Base-by-base conservation (phyloP, 805 yeast species). In the Saturnispora kantuleensis region DNA sequence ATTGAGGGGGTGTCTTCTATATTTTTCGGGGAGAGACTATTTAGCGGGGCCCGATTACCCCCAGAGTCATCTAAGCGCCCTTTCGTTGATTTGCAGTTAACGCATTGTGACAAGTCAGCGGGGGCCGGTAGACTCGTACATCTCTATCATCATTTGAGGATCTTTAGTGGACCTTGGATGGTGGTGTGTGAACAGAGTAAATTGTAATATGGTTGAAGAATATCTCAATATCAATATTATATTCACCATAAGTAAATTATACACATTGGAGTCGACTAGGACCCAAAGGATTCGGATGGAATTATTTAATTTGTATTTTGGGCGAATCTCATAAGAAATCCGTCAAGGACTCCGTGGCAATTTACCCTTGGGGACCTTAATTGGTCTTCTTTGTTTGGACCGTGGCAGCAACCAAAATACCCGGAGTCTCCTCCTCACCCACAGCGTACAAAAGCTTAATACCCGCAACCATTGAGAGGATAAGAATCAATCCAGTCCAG, bases 91-190 rank as follows among this genome's bases (percentile, higher is more conserved):
- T 36, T 70, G 64, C 62, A 58, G 35, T 40, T 16, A 12, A 40
- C 31, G n/a, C 32, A 21, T 40, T 31, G 26, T 28, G 12, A 49
- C 50, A 36, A 34, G 29, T 39, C 31, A 15, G 63, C 65, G 65
- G 73, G 84, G 84, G 84, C 81, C 73, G 85, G 85, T 68, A 71
- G 83, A 65, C 69, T 81, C 73, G 42, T 64, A 77, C 79, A 77
- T 57, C 42, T 51, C 63, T 31, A 17, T 15, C 13, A 15, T 13
- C n/a, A 10, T 36, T 12, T 39, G 17, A 21, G 11, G 11, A 33
- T 12, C 15, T n/a, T 11, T 29, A 28, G 11, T n/a, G 13, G 26
- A 7, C 10, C 26, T 37, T 21, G 26, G 26, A 5, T 5, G 5
- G 26, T 21, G 26, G 8, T 21, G 8, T 21, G 26, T 21, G 5